Evolutionary conservation across 2,329 filamentous ascomycete species (phyloP).

Genomic region (Cladosporium velox): DNA sequence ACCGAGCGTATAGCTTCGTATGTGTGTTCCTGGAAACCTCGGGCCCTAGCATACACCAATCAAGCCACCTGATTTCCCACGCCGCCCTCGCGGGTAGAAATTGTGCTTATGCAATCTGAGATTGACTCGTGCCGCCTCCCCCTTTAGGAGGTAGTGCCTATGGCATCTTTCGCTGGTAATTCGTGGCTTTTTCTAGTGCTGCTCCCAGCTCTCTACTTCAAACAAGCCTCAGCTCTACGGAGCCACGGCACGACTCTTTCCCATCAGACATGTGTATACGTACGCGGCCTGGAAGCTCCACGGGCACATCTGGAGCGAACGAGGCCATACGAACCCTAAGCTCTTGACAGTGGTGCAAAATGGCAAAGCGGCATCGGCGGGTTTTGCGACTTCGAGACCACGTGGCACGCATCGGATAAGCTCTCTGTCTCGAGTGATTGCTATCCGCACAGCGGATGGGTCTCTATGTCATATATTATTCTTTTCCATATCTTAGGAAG

Average conservation of each 20-base stretch:
- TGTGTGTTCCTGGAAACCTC: background rate
- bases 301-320: background rate
- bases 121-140: background rate
- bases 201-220: background rate
- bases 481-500: background rate
- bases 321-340: background rate
- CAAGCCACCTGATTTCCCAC: background rate
- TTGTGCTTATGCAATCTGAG: background rate
- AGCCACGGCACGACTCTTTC: background rate
- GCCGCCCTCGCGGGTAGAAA: background rate
- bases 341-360: background rate
- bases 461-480: background rate
- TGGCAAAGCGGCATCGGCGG: background rate
- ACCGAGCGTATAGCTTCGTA: background rate
- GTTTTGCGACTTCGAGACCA: background rate
- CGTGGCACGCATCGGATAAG: background rate
- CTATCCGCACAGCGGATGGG: background rate
- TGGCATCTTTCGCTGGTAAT: background rate
- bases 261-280: background rate
- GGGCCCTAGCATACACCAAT: background rate
- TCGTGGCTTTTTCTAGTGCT: constrained; percentile 4
- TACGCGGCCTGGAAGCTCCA: constrained; percentile 3
- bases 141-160: background rate
- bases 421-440: background rate
- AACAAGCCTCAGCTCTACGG: background rate